Evolutionary conservation across 1,284 basidiomycete species (phyloP), one percentile per base, ranked within the genome.

Genomic region (Ustanciosporium gigantosporum): DNA sequence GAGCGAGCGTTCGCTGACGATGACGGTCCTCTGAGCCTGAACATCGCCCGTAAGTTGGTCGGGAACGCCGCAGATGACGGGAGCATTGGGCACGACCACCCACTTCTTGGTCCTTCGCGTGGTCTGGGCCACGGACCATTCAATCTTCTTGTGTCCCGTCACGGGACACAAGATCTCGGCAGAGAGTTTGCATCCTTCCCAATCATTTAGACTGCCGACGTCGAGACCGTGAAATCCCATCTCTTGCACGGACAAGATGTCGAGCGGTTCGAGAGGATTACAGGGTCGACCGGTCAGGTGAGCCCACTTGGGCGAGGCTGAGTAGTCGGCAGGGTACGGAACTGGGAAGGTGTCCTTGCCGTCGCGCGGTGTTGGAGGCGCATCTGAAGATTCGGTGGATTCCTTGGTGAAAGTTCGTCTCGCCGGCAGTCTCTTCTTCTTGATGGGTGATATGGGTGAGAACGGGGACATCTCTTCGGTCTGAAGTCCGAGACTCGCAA

Each of bases 161-260:
- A 46, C 24, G 19, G 61, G 61, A 22, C 61, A 65, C 4, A 65
- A 24, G 31, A 65, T 53, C 38, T 65, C 50, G 31, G 61, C 55
- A 16, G 55, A 57, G n/a, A 69, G 48, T 35, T 50, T 56, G 41
- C 46, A 51, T 17, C 71, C 71, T 14, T 70, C 55, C 71, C 71
- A 74, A 36, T 74, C 69, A 29, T 57, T 60, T 24, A 59, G 44
- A 43, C 58, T 67, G 49, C 71, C 71, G 14, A 74, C 39, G 38
- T 74, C 59, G 46, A 74, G 50, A 21, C 67, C 59, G 46, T 74
- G 71, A 24, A 60, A 39, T 7, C 69, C 69, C 69, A 74, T 72
- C 25, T 74, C 71, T 15, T 72, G 58, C 35, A 74, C 66, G 3
- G 69, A 71, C 21, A 74, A 50, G 35, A 70, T 47, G 37, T 74